Evolutionary conservation across 176 grass and related monocot species (phyloP), one percentile per base, ranked within the genome.

Genomic region (Rhipidocladum racemiflorum): DNA sequence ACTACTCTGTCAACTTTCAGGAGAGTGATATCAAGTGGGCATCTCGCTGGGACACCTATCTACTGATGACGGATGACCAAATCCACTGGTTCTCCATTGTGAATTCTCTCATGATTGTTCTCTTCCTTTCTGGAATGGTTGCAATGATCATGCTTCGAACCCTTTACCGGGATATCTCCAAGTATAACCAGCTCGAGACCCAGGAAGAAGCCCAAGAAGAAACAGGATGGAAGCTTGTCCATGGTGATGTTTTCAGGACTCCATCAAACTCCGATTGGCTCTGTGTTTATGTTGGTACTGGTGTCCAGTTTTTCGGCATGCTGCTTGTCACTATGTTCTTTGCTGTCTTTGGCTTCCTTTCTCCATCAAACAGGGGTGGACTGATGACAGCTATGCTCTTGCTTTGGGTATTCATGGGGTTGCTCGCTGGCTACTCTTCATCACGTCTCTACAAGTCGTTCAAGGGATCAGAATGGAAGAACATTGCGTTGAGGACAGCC

Each of bases 61-160:
- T 97, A 60, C 84, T 97, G 59, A 97, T 97, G 94, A 91, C 91
- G 24, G 94, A 97, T 40, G 94, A 97, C 70, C 94, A 97, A 74
- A 97, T 97, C 72, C 94, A 97, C 81, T 97, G 94, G 94, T 97
- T 97, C 84, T 97, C 94, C 43, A 97, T 97, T 70, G 91, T 97
- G 38, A 97, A 97, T 85, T 97, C 94, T 48, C 86, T 97, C 49
- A 97, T 97, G 94, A 97, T 97, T 9, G 91, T 97, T 53, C 94
- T 97, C 57, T 97, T 97, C 91, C 91, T 97, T 72, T 97, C 94
- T 23, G 94, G 94, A 80, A 97, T 97, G 94, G 89, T 97, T 48
- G 94, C 94, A 50, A 97, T 97, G 94, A 97, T 97, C 69, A 97
- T 97, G 94, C 91, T 97, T 17, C 94, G 94, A 21, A 97, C 94